These are phyloP conservation scores for Cokeromyces recurvatus DNA, from an alignment of 371 early-diverging fungal genomes.

Conservation along the genomic window DNA sequence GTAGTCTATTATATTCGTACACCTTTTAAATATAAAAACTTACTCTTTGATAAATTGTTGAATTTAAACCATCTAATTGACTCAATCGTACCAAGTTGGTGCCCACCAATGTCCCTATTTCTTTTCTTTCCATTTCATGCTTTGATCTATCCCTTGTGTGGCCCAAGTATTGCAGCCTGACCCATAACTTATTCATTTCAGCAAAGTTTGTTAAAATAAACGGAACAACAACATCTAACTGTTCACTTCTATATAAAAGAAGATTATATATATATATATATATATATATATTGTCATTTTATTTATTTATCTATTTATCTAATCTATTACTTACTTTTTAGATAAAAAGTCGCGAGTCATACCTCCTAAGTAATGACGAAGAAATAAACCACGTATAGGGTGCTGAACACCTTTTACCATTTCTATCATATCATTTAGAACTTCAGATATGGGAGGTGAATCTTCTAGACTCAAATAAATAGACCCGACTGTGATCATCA, in stretches of 20 bases:
- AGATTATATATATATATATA: constrained; percentile 5
- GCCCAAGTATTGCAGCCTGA: constrained; percentile 95
- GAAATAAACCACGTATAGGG: constrained; percentile 90
- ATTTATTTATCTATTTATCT: background rate
- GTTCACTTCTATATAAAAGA: constrained; percentile 57
- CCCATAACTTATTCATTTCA: constrained; percentile 99
- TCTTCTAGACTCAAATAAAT: constrained; percentile 83
- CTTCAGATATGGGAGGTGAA: constrained; percentile 78
- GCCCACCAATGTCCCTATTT: constrained; percentile 91
- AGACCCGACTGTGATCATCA: constrained; percentile 95
- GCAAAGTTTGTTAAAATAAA: constrained; percentile 95
- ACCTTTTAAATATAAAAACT: background rate
- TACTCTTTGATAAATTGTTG: constrained; percentile 75
- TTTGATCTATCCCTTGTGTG: constrained; percentile 88
- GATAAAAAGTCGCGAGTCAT: constrained; percentile 89
- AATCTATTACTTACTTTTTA: background rate
- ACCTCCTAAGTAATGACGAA: constrained; percentile 87
- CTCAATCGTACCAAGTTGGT: constrained; percentile 93
- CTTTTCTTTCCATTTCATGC: constrained; percentile 91
- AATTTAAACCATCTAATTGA: constrained; percentile 83
- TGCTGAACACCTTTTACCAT: constrained; percentile 98
- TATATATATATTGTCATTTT: background rate
- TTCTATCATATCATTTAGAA: constrained; percentile 96
- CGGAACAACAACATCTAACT: constrained; percentile 80
- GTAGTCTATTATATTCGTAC: background rate